phyloP scores from a whole-genome alignment of 2,329 filamentous ascomycete genomes.

The Xylariaceae sp. region DNA sequence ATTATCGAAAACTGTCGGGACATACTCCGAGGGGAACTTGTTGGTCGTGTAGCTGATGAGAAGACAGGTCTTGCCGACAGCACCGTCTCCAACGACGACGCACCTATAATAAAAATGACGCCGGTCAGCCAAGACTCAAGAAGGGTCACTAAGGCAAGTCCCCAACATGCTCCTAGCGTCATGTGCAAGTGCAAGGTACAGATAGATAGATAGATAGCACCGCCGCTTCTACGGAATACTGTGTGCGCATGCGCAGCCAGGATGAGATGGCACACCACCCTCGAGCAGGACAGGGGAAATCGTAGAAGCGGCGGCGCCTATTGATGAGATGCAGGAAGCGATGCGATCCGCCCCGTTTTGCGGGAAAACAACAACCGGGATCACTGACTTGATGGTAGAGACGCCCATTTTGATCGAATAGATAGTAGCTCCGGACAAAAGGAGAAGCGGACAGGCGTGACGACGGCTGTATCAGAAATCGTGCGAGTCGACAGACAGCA shows the following conservation, averaged over 20 bases:
- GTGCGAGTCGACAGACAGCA: slow-evolving; percentile 6
- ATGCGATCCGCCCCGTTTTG: slow-evolving; percentile 13
- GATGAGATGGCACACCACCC: slow-evolving; percentile 5
- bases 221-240: slow-evolving; percentile 10
- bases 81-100: slow-evolving; percentile 98
- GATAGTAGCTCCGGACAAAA: slow-evolving; percentile 6
- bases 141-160: slow-evolving; percentile 8
- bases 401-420: slow-evolving; percentile 49
- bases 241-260: slow-evolving; percentile 12
- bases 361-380: slow-evolving; percentile 17
- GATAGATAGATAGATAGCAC: slow-evolving; percentile 3
- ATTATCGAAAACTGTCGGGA: slow-evolving; percentile 98
- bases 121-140: slow-evolving; percentile 17
- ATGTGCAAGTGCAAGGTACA: slow-evolving; percentile 1
- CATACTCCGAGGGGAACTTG: slow-evolving; percentile 99
- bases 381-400: slow-evolving; percentile 59
- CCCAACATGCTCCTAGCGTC: slow-evolving; percentile 2
- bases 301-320: neutral
- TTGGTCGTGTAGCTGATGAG: slow-evolving; percentile 99
- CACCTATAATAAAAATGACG: slow-evolving; percentile 56
- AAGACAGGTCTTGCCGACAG: slow-evolving; percentile 97
- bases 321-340: slow-evolving; percentile 3
- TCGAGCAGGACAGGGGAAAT: neutral
- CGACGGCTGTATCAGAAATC: neutral
- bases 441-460: slow-evolving; percentile 3